phyloP scores from a whole-genome alignment of 192 early-diverging fungal genomes.

The Gaertneriomyces sp. region DNA sequence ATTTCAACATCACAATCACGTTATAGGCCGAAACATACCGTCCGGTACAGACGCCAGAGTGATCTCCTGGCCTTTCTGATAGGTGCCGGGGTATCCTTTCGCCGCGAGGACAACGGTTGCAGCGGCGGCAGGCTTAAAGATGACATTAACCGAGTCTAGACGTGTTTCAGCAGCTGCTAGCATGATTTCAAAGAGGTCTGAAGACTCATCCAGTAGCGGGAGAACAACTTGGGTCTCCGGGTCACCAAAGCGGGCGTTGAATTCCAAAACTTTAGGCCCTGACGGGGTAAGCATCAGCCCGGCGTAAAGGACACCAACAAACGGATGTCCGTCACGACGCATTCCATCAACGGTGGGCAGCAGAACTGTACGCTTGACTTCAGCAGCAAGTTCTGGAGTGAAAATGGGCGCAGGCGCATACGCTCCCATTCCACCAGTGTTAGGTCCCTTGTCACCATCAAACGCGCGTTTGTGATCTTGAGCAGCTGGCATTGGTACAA shows the following conservation, averaged over 20 bases:
- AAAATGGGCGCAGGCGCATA: constrained; percentile 95
- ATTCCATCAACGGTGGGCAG: constrained; percentile 94
- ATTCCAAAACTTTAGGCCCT: constrained; percentile 95
- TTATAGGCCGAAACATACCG: constrained; percentile 17
- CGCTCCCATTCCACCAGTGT: constrained; percentile 99
- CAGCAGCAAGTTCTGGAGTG: constrained; percentile 66
- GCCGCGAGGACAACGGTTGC: constrained; percentile 93
- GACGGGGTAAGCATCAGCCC: constrained; percentile 91
- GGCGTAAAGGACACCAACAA: constrained; percentile 94
- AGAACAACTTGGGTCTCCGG: constrained; percentile 96
- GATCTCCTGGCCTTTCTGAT: constrained; percentile 79
- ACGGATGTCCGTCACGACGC: constrained; percentile 92
- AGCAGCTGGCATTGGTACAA: constrained; percentile 83
- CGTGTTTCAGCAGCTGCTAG: constrained; percentile 84
- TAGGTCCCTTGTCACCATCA: constrained; percentile 89
- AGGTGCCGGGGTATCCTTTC: constrained; percentile 86
- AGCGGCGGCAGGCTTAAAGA: constrained; percentile 70
- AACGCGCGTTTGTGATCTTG: constrained; percentile 99
- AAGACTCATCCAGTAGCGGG: constrained; percentile 78
- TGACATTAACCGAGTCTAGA: constrained; percentile 79
- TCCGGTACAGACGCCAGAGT: constrained; percentile 47
- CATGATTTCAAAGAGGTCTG: constrained; percentile 84
- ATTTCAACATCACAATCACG: background rate
- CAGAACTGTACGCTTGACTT: constrained; percentile 75
- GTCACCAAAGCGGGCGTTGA: constrained; percentile 98